phyloP scores from a whole-genome alignment of 2,329 filamentous ascomycete species.

The Huntiella abstrusa region DNA sequence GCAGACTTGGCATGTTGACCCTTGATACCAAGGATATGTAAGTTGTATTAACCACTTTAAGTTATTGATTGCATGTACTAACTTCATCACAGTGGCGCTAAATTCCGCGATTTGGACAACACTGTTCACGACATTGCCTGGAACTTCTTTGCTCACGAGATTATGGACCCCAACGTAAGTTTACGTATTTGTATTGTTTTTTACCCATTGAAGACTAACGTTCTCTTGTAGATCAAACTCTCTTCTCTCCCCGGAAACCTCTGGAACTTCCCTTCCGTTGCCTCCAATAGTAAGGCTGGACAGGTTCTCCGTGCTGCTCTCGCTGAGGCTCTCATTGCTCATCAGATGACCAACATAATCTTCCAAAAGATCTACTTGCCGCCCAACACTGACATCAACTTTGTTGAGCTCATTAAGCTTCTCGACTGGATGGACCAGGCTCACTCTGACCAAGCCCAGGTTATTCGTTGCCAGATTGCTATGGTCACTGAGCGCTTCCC shows the following conservation, averaged over 20 bases:
- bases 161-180: slow-evolving; percentile 3
- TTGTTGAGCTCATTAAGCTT: slow-evolving; percentile 7
- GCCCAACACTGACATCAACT: slow-evolving; percentile 5
- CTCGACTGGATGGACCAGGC: slow-evolving; percentile 10
- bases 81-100: slow-evolving; percentile 2
- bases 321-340: slow-evolving; percentile 9
- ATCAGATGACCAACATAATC: slow-evolving; percentile 8
- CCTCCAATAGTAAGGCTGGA: slow-evolving; percentile 10
- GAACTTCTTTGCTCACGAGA: slow-evolving; percentile 10
- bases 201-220: slow-evolving; percentile 3
- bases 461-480: slow-evolving; percentile 10
- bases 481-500: slow-evolving; percentile 10
- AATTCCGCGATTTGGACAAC: slow-evolving; percentile 11
- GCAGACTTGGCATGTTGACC: slow-evolving; percentile 9
- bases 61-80: not conserved
- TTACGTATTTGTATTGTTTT: not conserved
- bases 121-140: slow-evolving; percentile 10
- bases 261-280: slow-evolving; percentile 6
- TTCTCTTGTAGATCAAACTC: slow-evolving; percentile 4
- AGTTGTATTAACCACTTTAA: not conserved
- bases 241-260: slow-evolving; percentile 6
- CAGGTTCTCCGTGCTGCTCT: slow-evolving; percentile 9
- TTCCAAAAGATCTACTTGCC: slow-evolving; percentile 10
- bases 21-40: slow-evolving; percentile 11
- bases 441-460: slow-evolving; percentile 9